Evolutionary conservation across 495 filamentous ascomycete genomes (phyloP), one percentile per base, ranked within the genome.

Genomic region (Aspergillus indologenus): DNA sequence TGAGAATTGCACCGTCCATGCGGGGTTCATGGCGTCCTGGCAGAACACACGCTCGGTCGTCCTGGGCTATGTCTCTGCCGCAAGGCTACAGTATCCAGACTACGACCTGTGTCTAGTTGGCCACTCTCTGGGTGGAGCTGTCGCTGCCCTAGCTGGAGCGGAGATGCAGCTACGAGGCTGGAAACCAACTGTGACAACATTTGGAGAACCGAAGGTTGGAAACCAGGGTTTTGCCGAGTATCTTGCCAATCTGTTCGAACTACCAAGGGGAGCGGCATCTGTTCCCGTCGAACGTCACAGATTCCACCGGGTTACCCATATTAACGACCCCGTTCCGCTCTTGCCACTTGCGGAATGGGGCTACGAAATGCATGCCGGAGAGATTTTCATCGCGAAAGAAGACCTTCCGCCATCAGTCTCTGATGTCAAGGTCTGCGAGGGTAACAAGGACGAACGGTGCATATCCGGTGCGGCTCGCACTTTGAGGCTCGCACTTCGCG

Each of bases 101-200:
- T 93, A 96, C 63, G 70, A 81, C 23, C 71, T 98, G 19, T 82
- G 85, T 4, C 79, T 98, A 1, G 84, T 96, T 17, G 92, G 94
- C 0, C 95, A 98, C 68, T 95, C 90, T 17, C 83, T 98, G 3
- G 94, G 94, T 19, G 94, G 93, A 3, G 95, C 94, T 0, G 91
- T 98, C 0, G 94, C 94, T 1, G 86, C 89, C 3, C 83, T 98
- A 9, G 94, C 92, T 3, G 89, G 82, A 2, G 78, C 96, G 12
- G 95, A 98, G 63, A 83, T 89, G 69, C 63, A 78, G 45, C 67
- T 84, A 21, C 77, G 82, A 4, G 89, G 87, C 6, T 92, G 85
- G 85, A 69, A 85, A 15, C 86, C 90, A 1, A 69, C 71, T 22
- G 86, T 96, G 0, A 96, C 93, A 15, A 98, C 94, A 1, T 98